phyloP scores from a whole-genome alignment of 257 asterid genomes.

The Fraxinus excelsior region DNA sequence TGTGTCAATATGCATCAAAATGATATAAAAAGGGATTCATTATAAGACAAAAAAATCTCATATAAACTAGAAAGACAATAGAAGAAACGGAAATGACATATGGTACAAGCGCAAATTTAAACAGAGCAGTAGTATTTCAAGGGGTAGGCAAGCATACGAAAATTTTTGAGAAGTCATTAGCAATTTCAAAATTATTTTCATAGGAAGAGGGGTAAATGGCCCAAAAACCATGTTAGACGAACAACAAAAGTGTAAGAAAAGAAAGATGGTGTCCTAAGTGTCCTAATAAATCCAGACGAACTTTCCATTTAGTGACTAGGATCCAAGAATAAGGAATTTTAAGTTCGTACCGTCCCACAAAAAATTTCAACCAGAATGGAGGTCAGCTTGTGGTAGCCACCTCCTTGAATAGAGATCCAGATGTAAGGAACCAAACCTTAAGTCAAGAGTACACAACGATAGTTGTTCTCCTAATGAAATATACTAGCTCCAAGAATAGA shows the following conservation, averaged over 20 bases:
- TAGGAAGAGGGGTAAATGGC: background rate
- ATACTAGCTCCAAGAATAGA: background rate
- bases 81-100: background rate
- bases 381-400: background rate
- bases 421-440: background rate
- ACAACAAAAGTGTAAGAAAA: background rate
- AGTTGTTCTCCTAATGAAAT: background rate
- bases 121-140: background rate
- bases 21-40: background rate
- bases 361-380: background rate
- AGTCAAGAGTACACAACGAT: background rate
- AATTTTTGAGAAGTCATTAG: background rate
- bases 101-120: background rate
- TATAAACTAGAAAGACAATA: background rate
- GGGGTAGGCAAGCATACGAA: background rate
- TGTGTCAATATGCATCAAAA: constrained; percentile 6
- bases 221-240: background rate
- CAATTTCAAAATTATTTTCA: background rate
- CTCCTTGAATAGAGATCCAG: background rate
- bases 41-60: background rate
- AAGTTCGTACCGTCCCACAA: background rate
- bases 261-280: background rate
- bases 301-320: background rate
- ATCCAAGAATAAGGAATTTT: background rate
- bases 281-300: background rate